Evolutionary conservation across 2,329 filamentous ascomycete genomes (phyloP).

Genomic region (Nothomitra cinnamomea): DNA sequence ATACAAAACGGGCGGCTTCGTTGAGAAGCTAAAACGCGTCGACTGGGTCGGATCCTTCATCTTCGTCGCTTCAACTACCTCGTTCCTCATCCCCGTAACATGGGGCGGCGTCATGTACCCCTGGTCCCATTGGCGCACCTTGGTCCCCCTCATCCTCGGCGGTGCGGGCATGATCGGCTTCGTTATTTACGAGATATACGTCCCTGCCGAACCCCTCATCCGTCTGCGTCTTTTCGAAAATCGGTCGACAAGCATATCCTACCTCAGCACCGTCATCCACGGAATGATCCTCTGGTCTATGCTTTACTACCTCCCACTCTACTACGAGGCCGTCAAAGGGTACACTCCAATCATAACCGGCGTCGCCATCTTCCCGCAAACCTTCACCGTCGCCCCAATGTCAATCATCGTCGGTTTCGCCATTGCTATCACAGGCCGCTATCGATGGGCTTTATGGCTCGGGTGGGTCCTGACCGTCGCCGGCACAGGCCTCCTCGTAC

Average conservation of each 20-base stretch:
- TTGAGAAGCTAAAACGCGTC: conserved; percentile 33
- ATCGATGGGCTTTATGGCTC: conserved; percentile 41
- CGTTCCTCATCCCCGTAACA: conserved; percentile 43
- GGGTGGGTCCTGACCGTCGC: conserved; percentile 45
- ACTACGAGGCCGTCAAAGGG: conserved; percentile 32
- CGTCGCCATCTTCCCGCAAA: conserved; percentile 40
- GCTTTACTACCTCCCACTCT: conserved; percentile 36
- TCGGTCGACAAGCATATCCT: conserved; percentile 32
- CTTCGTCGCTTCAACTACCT: conserved; percentile 41
- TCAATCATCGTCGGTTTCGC: conserved; percentile 37
- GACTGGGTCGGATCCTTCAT: conserved; percentile 46
- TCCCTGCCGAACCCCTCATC: conserved; percentile 34
- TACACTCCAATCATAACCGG: conserved; percentile 36
- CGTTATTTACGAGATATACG: conserved; percentile 34
- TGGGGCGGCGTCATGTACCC: conserved; percentile 45
- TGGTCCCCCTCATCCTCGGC: conserved; percentile 44
- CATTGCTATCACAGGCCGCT: conserved; percentile 38
- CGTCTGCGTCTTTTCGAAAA: conserved; percentile 28
- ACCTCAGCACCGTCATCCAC: conserved; percentile 37
- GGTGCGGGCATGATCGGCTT: conserved; percentile 33
- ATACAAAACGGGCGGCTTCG: conserved; percentile 28
- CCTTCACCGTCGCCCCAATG: conserved; percentile 45
- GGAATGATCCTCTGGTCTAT: conserved; percentile 35
- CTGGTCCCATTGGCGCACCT: conserved; percentile 44
- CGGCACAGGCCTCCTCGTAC: conserved; percentile 37